Percentiles rank a stretch among this genome's conserved stretches.
Evolutionary conservation across 305 asterid genomes (phyloP).

Genomic region (Striga hermonthica): DNA sequence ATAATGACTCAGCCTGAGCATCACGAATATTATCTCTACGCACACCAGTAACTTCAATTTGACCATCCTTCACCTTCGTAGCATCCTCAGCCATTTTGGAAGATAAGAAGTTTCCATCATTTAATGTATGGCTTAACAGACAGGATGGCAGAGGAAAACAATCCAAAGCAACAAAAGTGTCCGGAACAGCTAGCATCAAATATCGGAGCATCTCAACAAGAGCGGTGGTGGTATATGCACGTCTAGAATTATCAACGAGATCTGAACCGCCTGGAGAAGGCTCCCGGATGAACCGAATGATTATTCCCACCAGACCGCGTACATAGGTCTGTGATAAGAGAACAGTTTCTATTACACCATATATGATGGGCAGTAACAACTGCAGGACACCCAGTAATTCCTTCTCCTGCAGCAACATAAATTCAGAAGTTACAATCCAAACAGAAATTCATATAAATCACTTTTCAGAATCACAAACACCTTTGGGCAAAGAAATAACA

Average conservation of each 20-base stretch:
- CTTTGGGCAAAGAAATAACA: too few species aligned
- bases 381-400: slow-evolving; percentile 67
- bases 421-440: slow-evolving; percentile 26
- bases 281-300: slow-evolving; percentile 67
- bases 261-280: slow-evolving; percentile 89
- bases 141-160: slow-evolving; percentile 68
- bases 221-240: slow-evolving; percentile 76
- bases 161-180: slow-evolving; percentile 77
- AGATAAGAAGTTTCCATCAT: slow-evolving; percentile 54
- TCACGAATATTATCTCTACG: slow-evolving; percentile 46
- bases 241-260: slow-evolving; percentile 76
- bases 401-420: slow-evolving; percentile 56
- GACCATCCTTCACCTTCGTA: slow-evolving; percentile 47
- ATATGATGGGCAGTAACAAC: slow-evolving; percentile 69
- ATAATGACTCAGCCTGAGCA: slow-evolving; percentile 47
- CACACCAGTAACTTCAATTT: slow-evolving; percentile 44
- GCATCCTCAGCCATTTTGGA: slow-evolving; percentile 51
- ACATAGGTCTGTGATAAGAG: slow-evolving; percentile 77
- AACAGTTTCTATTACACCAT: slow-evolving; percentile 73
- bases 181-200: slow-evolving; percentile 76
- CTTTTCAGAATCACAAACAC: too few species aligned
- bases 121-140: slow-evolving; percentile 47
- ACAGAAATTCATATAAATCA: not conserved
- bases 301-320: slow-evolving; percentile 56
- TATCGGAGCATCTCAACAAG: slow-evolving; percentile 87